phyloP scores from a whole-genome alignment of 2,329 filamentous ascomycete genomes.

The Alternaria longipes region DNA sequence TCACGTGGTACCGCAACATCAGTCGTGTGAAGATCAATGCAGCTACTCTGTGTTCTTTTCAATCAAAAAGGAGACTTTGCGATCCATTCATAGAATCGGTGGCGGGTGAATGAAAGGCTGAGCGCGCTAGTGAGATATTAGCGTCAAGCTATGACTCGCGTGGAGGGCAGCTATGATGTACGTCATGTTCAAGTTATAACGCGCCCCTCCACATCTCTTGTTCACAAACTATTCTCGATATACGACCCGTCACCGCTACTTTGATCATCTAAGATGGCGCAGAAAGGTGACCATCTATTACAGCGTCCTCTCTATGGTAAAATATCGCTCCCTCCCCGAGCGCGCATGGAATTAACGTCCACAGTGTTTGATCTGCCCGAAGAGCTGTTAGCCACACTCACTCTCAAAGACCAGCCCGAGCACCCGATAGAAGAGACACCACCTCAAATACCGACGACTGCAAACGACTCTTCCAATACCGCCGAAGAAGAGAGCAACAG shows the following conservation, averaged over 20 bases:
- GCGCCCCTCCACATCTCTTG: conserved; percentile 16
- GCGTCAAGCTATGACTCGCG: conserved; percentile 10
- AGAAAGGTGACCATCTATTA: conserved; percentile 43
- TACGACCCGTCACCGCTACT: not conserved
- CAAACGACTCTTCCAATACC: conserved; percentile 45
- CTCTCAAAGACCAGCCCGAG: conserved; percentile 59
- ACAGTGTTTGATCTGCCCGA: conserved; percentile 83
- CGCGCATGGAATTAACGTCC: conserved; percentile 19
- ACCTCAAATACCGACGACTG: conserved; percentile 13
- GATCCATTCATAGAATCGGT: not conserved
- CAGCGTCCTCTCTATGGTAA: conserved; percentile 53
- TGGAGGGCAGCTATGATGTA: conserved; percentile 1
- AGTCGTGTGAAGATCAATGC: not conserved
- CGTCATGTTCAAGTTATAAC: conserved; percentile 15
- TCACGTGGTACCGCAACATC: not conserved
- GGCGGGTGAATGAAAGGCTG: not conserved
- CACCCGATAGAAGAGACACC: conserved; percentile 28
- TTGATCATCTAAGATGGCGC: conserved; percentile 34
- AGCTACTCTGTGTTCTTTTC: not conserved
- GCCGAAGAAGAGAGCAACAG: conserved; percentile 51
- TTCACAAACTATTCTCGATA: not conserved
- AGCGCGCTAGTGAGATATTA: conserved; percentile 1
- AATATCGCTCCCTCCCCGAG: not conserved
- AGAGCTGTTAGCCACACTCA: conserved; percentile 74
- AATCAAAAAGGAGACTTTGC: too few relatives aligned